Evolutionary conservation across 2,329 filamentous ascomycete species (phyloP).

Genomic region (Pleurostoma richardsiae): DNA sequence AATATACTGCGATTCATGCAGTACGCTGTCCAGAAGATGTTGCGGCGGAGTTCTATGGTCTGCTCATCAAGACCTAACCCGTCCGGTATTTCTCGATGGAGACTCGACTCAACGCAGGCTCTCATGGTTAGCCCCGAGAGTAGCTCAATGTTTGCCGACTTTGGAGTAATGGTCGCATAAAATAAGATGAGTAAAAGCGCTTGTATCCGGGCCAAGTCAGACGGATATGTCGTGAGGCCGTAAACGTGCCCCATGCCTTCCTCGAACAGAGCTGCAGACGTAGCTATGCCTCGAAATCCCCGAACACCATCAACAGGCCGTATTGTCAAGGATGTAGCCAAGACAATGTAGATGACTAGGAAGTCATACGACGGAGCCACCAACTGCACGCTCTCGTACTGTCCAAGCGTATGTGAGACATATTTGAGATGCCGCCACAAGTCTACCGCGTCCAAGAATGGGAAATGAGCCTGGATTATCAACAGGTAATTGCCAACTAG

Average conservation of each 20-base stretch:
- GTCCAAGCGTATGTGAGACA: conserved; percentile 12
- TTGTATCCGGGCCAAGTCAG: conserved; percentile 10
- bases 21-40: neutral
- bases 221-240: conserved; percentile 17
- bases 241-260: conserved; percentile 24
- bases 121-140: conserved; percentile 11
- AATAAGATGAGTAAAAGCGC: conserved; percentile 8
- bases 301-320: conserved; percentile 20
- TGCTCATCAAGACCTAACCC: neutral
- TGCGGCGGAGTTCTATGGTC: neutral
- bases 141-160: conserved; percentile 11
- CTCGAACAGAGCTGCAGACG: conserved; percentile 22
- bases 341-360: conserved; percentile 21
- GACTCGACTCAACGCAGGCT: conserved; percentile 9
- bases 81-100: neutral
- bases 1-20: conserved; percentile 9
- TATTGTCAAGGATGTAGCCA: conserved; percentile 22
- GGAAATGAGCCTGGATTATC: conserved; percentile 20
- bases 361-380: conserved; percentile 21
- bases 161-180: conserved; percentile 10
- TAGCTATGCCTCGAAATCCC: conserved; percentile 20
- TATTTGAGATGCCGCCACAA: conserved; percentile 19
- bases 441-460: conserved; percentile 17
- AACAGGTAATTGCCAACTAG: conserved; percentile 23
- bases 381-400: neutral